Conservation (phyloP, 2,329 filamentous ascomycete species). For the Botrytis byssoidea region DNA sequence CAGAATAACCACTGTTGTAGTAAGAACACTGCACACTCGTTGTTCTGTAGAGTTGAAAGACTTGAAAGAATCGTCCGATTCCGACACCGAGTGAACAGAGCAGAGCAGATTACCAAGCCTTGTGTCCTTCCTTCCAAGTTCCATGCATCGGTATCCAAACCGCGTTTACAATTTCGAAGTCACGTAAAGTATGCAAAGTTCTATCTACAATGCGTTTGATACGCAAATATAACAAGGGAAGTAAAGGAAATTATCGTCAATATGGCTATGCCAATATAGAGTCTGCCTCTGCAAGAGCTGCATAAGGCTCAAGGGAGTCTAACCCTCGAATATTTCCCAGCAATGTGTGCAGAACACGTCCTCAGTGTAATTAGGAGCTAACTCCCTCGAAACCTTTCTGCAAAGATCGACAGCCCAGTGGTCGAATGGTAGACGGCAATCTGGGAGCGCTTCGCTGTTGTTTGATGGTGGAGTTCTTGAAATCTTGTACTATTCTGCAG, state of each 20-base stretch:
- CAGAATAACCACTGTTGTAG: not conserved
- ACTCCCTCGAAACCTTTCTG: not conserved
- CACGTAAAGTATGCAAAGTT: conserved; percentile 20
- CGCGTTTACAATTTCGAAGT: conserved; percentile 22
- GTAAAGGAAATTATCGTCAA: conserved; percentile 6
- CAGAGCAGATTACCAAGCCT: conserved; percentile 14
- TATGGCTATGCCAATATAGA: not conserved
- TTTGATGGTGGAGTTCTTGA: not conserved
- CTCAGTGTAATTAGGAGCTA: not conserved
- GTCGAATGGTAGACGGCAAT: not conserved
- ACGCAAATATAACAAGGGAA: conserved; percentile 18
- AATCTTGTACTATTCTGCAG: not conserved
- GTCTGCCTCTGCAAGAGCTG: not conserved
- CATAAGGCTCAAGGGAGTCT: conserved; percentile 3
- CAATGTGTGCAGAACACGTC: not conserved
- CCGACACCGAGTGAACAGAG: conserved; percentile 11
- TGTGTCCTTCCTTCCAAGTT: conserved; percentile 17
- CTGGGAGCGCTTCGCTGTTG: not conserved
- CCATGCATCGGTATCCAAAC: conserved; percentile 17
- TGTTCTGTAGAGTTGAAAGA: conserved; percentile 4
- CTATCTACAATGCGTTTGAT: conserved; percentile 20
- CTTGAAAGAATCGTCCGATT: conserved; percentile 11
- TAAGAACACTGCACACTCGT: conserved; percentile 13
- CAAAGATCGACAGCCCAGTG: not conserved
- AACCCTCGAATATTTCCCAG: conserved; percentile 9